phyloP scores from a whole-genome alignment of 2,329 filamentous ascomycete species.

The Xylaria polymorpha region DNA sequence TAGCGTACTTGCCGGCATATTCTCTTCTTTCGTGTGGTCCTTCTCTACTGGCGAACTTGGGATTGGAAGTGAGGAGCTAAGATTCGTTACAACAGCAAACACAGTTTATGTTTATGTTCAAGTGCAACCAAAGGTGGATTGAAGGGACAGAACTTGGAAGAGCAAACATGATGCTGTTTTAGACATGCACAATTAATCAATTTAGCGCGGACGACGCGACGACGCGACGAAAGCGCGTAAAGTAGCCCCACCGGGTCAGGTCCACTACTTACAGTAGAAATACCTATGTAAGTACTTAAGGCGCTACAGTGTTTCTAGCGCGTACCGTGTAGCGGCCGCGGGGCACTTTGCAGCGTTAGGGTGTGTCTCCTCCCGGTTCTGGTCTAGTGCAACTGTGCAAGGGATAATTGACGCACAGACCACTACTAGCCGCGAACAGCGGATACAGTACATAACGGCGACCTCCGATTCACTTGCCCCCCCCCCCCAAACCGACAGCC shows the following conservation, averaged over 20 bases:
- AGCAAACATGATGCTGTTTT: slow-evolving; percentile 21
- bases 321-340: neutral
- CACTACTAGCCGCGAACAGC: neutral
- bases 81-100: slow-evolving; percentile 6
- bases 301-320: neutral
- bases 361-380: neutral
- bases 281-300: no score
- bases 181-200: slow-evolving; percentile 16
- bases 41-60: slow-evolving; percentile 1
- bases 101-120: slow-evolving; percentile 23
- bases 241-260: slow-evolving; percentile 38
- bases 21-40: slow-evolving; percentile 28
- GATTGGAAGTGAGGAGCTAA: neutral
- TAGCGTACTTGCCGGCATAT: slow-evolving; percentile 53
- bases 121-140: slow-evolving; percentile 22
- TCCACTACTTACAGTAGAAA: no score
- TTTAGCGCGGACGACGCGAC: slow-evolving; percentile 38
- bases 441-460: neutral
- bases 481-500: neutral
- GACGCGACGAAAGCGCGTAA: slow-evolving; percentile 47
- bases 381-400: neutral
- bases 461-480: slow-evolving; percentile 12
- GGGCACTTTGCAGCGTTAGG: neutral
- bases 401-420: neutral
- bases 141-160: slow-evolving; percentile 28